Percentiles rank a stretch among this genome's conserved stretches.
Evolutionary conservation across 2,329 filamentous ascomycete species (phyloP).

Genomic region (Colletotrichum tofieldiae): DNA sequence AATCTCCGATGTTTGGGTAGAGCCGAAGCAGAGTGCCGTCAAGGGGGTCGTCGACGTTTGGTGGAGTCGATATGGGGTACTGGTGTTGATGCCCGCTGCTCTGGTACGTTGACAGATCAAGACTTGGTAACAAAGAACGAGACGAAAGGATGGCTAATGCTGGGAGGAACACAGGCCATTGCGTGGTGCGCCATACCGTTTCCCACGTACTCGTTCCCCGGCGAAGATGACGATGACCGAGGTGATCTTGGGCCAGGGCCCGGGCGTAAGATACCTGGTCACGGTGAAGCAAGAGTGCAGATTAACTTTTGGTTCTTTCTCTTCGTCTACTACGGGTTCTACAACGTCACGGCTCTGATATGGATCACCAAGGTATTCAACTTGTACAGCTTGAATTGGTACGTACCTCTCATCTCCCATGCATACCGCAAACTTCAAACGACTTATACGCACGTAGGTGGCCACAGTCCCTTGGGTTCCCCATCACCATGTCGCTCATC

Average conservation of each 20-base stretch:
- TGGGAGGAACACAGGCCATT: conserved; percentile 63
- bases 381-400: conserved; percentile 79
- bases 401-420: conserved; percentile 4
- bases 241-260: conserved; percentile 47
- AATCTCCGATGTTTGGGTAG: conserved; percentile 71
- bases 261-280: conserved; percentile 68
- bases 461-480: conserved; percentile 76
- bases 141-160: conserved; percentile 38
- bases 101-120: conserved; percentile 63
- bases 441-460: conserved; percentile 58
- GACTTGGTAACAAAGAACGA: not conserved
- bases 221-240: conserved; percentile 57
- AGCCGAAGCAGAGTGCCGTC: conserved; percentile 72
- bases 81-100: conserved; percentile 73
- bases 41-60: conserved; percentile 72
- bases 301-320: conserved; percentile 83
- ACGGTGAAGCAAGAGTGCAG: conserved; percentile 74
- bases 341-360: conserved; percentile 76
- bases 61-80: conserved; percentile 74
- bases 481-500: conserved; percentile 74
- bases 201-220: conserved; percentile 71
- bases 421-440: not conserved
- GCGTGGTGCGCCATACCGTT: conserved; percentile 78
- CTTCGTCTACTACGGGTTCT: conserved; percentile 79
- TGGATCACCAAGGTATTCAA: conserved; percentile 83